Percentiles rank a stretch among this genome's conserved stretches.
These are phyloP conservation scores for Gaultheria prostrata DNA, from an alignment of 148 eudicot genomes.

Conservation along the genomic window DNA sequence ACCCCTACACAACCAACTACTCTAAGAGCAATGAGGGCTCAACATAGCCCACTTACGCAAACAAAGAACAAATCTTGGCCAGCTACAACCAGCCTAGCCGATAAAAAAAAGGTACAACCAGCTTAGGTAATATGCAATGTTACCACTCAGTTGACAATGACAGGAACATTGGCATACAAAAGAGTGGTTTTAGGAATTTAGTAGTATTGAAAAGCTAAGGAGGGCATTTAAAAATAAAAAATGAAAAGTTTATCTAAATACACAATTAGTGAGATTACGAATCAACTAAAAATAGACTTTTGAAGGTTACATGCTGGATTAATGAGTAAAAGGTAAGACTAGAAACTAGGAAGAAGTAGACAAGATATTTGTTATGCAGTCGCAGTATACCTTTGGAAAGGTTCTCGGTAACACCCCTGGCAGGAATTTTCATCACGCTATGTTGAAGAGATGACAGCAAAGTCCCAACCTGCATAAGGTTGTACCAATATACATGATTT, in stretches of 20 bases:
- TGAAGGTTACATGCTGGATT: neutral
- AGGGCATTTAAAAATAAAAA: neutral
- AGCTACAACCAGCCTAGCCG: too few relatives aligned
- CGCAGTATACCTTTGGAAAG: constrained; percentile 53
- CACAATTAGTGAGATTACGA: neutral
- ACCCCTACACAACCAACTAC: neutral
- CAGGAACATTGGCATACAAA: neutral
- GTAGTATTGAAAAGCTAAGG: neutral
- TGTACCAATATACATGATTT: neutral
- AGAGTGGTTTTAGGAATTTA: neutral
- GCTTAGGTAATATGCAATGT: neutral
- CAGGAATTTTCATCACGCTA: constrained; percentile 76
- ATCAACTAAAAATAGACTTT: neutral
- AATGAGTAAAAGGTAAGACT: neutral
- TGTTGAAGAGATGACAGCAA: constrained; percentile 58
- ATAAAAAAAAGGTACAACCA: too few relatives aligned
- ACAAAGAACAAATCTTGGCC: neutral
- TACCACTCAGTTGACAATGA: neutral
- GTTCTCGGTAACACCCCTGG: constrained; percentile 37
- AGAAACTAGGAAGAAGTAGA: neutral
- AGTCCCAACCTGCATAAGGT: constrained; percentile 49
- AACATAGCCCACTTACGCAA: neutral
- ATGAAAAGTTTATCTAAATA: neutral
- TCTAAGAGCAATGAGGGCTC: neutral
- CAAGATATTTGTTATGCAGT: neutral